Evolutionary conservation across 23 red algal species (phyloP).

Genomic region (Chondrus crispus): DNA sequence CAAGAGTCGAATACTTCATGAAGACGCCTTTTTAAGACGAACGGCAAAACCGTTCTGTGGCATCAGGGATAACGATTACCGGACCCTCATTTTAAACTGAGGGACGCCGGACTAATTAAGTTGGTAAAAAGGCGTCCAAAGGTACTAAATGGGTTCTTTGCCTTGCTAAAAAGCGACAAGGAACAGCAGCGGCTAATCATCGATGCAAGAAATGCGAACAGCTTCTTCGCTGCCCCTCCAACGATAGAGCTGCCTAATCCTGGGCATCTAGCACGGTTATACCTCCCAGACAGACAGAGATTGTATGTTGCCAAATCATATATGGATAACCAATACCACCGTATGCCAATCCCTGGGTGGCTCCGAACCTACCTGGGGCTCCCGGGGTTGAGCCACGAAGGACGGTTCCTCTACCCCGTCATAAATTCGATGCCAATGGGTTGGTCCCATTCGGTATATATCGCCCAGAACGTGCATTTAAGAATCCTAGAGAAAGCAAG

Average conservation of each 20-base stretch:
- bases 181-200: neutral
- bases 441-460: neutral
- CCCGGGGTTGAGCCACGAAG: neutral
- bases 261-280: neutral
- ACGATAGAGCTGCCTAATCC: neutral
- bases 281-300: neutral
- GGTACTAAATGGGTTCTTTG: neutral
- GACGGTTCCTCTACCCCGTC: neutral
- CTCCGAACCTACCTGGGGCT: neutral
- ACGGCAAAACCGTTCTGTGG: too few species aligned
- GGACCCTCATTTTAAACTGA: too few species aligned
- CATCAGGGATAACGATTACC: too few species aligned
- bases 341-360: neutral
- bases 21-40: too few species aligned
- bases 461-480: neutral
- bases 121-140: neutral
- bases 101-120: neutral
- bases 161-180: neutral
- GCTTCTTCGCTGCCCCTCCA: neutral
- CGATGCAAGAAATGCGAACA: neutral
- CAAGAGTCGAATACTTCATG: too few species aligned
- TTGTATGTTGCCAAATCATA: neutral
- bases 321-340: slow-evolving; percentile 9
- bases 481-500: neutral
- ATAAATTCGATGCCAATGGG: neutral